These are phyloP conservation scores for Alnus rubra DNA, from an alignment of 306 rosid species.

Conservation along the genomic window DNA sequence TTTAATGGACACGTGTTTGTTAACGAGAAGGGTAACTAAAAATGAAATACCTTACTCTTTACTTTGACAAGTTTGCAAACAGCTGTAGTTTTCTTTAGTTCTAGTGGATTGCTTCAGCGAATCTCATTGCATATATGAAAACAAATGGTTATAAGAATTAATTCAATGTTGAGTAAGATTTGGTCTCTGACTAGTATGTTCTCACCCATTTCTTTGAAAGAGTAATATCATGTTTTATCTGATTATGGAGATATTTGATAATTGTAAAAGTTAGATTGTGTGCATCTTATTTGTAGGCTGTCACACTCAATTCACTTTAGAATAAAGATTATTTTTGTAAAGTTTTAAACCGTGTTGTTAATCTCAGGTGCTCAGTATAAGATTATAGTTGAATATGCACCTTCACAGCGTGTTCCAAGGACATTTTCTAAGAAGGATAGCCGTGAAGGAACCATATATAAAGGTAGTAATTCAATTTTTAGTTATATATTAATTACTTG, in stretches of 20 bases:
- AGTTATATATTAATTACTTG: not conserved
- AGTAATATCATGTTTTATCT: not conserved
- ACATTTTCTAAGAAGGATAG: constrained; percentile 63
- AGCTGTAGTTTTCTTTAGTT: not conserved
- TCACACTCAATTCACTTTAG: not conserved
- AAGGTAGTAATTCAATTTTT: constrained; percentile 50
- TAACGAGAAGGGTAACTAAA: constrained; percentile 76
- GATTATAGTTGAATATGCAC: constrained; percentile 88
- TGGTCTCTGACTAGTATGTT: not conserved
- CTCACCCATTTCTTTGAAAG: not conserved
- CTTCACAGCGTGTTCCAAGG: constrained; percentile 87
- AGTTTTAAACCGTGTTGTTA: constrained; percentile 16
- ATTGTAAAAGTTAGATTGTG: not conserved
- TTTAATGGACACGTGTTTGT: constrained; percentile 90
- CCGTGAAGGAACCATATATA: constrained; percentile 86
- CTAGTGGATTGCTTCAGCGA: constrained; percentile 4
- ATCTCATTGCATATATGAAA: not conserved
- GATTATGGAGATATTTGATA: not conserved
- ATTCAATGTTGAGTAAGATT: not conserved
- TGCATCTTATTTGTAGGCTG: not conserved
- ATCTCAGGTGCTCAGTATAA: constrained; percentile 72
- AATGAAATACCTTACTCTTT: not conserved
- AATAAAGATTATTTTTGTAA: constrained; percentile 7
- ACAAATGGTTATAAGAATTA: not conserved
- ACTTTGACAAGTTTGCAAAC: not conserved